Percentiles rank a stretch among this genome's conserved stretches.
These are phyloP conservation scores for Fusarium sp. DNA, from an alignment of 2,329 filamentous ascomycete genomes.

Conservation along the genomic window DNA sequence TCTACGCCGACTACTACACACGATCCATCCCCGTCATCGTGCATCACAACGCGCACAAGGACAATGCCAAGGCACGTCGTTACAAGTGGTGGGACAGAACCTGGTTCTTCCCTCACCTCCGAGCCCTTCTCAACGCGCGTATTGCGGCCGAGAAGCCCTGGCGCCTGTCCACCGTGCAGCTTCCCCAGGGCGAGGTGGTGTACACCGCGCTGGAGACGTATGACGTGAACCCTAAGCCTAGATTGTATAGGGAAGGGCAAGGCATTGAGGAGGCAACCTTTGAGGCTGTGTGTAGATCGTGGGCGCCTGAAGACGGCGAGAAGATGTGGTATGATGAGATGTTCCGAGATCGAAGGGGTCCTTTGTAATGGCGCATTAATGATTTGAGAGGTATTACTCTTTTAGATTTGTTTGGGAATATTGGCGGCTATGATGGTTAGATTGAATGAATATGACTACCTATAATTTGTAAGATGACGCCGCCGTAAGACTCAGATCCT, in stretches of 20 bases:
- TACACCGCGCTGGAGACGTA: conserved; percentile 21
- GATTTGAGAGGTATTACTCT: neutral
- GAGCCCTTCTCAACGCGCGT: conserved; percentile 4
- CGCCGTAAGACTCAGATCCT: too few species aligned
- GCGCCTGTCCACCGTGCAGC: neutral
- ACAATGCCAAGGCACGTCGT: conserved; percentile 22
- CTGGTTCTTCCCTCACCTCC: conserved; percentile 37
- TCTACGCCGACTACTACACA: conserved; percentile 36
- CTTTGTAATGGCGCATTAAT: neutral
- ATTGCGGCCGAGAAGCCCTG: neutral
- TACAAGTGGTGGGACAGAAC: conserved; percentile 34
- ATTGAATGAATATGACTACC: neutral
- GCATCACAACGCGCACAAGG: conserved; percentile 38
- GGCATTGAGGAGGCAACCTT: neutral
- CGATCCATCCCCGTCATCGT: conserved; percentile 30
- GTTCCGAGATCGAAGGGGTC: conserved; percentile 30
- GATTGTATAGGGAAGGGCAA: neutral
- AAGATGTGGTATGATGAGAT: conserved; percentile 26
- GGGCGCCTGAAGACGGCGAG: neutral
- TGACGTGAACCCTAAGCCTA: conserved; percentile 11
- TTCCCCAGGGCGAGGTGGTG: neutral
- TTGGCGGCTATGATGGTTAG: neutral
- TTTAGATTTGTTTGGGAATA: neutral
- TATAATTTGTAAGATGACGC: too few species aligned
- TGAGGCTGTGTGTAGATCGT: neutral